Base-by-base conservation (phyloP, 129 eudicot genomes). In the Chrysanthemum lavandulifolium region DNA sequence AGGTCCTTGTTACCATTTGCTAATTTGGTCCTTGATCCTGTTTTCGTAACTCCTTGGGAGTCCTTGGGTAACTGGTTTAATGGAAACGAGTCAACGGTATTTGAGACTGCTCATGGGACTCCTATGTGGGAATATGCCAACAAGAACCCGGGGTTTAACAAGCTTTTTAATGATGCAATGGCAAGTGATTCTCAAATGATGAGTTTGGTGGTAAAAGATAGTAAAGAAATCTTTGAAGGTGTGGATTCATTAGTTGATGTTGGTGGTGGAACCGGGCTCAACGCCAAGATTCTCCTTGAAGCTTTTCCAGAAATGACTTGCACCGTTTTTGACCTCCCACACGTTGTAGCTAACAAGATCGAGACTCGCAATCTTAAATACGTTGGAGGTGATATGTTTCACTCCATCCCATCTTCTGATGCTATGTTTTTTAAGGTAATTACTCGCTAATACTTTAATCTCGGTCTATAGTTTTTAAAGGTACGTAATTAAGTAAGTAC, bases 241-340 rank as follows among this genome's bases (percentile, higher is more conserved):
- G 71, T 79, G 55, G 58, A 58, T 10, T 67, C 84, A 13, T 45
- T 85, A 57, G 90, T 86, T 59, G 90, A 86, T 67, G 90, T 83
- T 16, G 90, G 81, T 2, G 90, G 90, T 53, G 87, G 90, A 62
- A 80, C 64, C 2, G 87, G n/a, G 23, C 47, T 62, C n/a, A 65
- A 59, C 4, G 81, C 80, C 5, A 80, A 69, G 74, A 67, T 76
- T 56, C 53, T 85, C 6, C 68, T 71, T 14, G 72, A 65, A 27
- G 67, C 83, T 0, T 77, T 79, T 40, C 90, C 87, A 2, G 65
- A 48, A 18, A 13, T 86, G 67, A 82, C 61, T 21, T 82, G 87
- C n/a, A 69, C 27, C 6, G 87, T 79, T 68, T 75, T 82, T 48
- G 90, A 86, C 51, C 90, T 86, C 49, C 90, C 90, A 10, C 85